Evolutionary conservation across 1,139 yeast genomes (phyloP), one percentile per base, ranked within the genome.

Genomic region (Candida labiduridarum): DNA sequence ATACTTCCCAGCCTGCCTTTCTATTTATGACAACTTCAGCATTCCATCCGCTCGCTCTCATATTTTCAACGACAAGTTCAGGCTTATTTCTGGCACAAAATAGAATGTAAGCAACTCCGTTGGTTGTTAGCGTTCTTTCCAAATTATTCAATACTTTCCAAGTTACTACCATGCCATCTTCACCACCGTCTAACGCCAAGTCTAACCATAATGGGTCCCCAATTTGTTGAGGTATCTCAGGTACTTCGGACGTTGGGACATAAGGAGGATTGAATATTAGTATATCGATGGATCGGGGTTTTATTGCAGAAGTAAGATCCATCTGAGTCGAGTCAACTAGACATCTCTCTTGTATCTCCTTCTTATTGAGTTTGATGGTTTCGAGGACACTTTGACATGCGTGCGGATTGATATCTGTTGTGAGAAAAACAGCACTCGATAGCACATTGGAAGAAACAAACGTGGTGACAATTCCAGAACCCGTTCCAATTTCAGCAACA

Each of bases 1-100:
- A 72, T n/a, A 88, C 94, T 66, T 94, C 99, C 97, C 97, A 90
- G 0, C 98, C 98, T 0, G 97, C 97, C 60, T 88, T 89, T 49
- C 97, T 74, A 48, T 77, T 74, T 8, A 83, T 76, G 1, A 88
- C 72, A 19, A 68, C 57, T 5, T 72, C 71, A 0, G 80, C 83
- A 0, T 50, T 50, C 95, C 96, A 89, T 0, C 85, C 85, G 36
- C 66, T 57, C 1, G 51, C 44, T 27, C 59, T 52, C 86, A 90
- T 85, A 6, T 47, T 44, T 11, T 63, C 57, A 0, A 78, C 78
- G 1, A 91, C 89, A 4, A 63, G 54, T 5, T 79, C 82, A 0
- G 97, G 98, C 40, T 84, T 79, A 63, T 94, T 94, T 54, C 97
- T 72, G 10, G 96, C 96, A 65, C 98, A 92, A 60, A 94, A 89